phyloP scores from a whole-genome alignment of 2,329 filamentous ascomycete species.

The Acephala macrosclerotiorum region DNA sequence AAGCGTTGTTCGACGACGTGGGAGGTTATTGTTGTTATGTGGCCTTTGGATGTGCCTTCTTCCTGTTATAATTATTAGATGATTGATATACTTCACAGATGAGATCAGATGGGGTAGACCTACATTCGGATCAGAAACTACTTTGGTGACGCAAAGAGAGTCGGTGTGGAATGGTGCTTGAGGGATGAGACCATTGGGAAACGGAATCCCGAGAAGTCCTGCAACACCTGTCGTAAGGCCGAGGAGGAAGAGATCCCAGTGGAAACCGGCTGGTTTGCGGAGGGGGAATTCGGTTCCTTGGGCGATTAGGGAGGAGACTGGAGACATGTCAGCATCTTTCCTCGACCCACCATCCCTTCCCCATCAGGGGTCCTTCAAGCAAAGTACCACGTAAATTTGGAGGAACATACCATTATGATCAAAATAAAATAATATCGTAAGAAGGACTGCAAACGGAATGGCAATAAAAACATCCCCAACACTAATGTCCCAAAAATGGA shows the following conservation, averaged over 20 bases:
- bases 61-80: slow-evolving; percentile 43
- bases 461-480: slow-evolving; percentile 81
- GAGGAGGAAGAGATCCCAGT: slow-evolving; percentile 85
- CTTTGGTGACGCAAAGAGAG: slow-evolving; percentile 75
- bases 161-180: slow-evolving; percentile 85
- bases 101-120: neutral
- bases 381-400: neutral
- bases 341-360: neutral
- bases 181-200: slow-evolving; percentile 84
- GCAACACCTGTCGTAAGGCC: slow-evolving; percentile 79
- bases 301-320: slow-evolving; percentile 82
- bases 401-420: slow-evolving; percentile 76
- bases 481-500: slow-evolving; percentile 81
- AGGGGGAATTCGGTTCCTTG: slow-evolving; percentile 86
- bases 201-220: slow-evolving; percentile 78
- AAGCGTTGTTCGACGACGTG: slow-evolving; percentile 81
- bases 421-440: slow-evolving; percentile 89
- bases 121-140: slow-evolving; percentile 54
- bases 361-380: neutral
- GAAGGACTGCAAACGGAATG: slow-evolving; percentile 82
- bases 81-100: too few species aligned
- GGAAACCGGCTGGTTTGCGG: slow-evolving; percentile 81
- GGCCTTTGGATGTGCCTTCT: slow-evolving; percentile 63
- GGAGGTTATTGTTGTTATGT: slow-evolving; percentile 57
- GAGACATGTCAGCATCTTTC: slow-evolving; percentile 1